Percentiles rank a stretch among this genome's conserved stretches.
These are phyloP conservation scores for Panus rudis DNA, from an alignment of 768 basidiomycete genomes.

Conservation along the genomic window DNA sequence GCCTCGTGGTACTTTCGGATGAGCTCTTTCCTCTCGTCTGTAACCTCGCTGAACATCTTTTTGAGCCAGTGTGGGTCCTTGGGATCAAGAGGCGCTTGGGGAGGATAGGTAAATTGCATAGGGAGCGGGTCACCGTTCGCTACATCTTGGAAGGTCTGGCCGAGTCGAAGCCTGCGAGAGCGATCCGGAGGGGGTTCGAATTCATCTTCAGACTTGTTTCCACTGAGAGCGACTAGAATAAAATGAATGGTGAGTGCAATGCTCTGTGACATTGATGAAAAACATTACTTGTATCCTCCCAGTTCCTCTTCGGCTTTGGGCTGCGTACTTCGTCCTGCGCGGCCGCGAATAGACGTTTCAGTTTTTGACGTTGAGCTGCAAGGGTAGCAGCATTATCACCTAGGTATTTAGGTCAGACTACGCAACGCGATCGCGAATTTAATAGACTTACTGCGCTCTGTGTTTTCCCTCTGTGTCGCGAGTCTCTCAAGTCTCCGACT, in stretches of 20 bases:
- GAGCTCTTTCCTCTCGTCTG: not conserved
- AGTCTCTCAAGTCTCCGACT: too few species aligned
- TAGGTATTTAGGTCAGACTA: too few species aligned
- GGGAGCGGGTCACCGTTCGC: not conserved
- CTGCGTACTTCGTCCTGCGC: too few species aligned
- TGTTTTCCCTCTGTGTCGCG: too few species aligned
- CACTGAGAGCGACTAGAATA: not conserved
- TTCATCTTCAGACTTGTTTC: not conserved
- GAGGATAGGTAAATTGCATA: conserved; percentile 2
- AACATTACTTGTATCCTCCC: not conserved
- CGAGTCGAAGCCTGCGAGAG: not conserved
- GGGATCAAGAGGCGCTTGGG: not conserved
- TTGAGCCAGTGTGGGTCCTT: conserved; percentile 6
- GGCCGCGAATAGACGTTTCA: too few species aligned
- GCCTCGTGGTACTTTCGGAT: too few species aligned
- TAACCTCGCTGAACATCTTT: conserved; percentile 1
- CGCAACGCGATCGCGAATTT: too few species aligned
- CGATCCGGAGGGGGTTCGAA: not conserved
- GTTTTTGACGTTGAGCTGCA: too few species aligned
- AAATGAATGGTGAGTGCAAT: not conserved
- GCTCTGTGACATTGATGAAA: not conserved
- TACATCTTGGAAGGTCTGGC: not conserved
- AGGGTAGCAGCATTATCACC: too few species aligned
- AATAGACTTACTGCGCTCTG: too few species aligned
- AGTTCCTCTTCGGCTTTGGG: not conserved